phyloP scores from a whole-genome alignment of 257 asterid genomes.

The Solanum sitiens region DNA sequence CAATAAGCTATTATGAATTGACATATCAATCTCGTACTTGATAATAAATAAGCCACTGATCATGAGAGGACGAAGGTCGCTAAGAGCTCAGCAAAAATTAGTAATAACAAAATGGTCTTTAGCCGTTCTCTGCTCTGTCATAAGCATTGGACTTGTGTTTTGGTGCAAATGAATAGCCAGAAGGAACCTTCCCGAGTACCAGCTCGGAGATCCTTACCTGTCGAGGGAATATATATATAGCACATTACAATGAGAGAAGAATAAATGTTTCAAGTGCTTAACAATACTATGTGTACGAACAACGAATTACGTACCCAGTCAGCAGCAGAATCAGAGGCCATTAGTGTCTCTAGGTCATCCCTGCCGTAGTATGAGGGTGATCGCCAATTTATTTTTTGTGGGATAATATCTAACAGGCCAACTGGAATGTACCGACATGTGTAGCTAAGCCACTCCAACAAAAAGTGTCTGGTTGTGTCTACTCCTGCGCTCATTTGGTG shows the following conservation, averaged over 20 bases:
- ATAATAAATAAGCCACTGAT: neutral
- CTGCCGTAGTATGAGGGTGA: slow-evolving; percentile 85
- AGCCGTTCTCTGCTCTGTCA: slow-evolving; percentile 86
- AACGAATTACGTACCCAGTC: slow-evolving; percentile 63
- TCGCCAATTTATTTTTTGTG: slow-evolving; percentile 76
- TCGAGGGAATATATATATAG: neutral
- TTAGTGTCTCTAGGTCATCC: slow-evolving; percentile 84
- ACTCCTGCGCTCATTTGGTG: slow-evolving; percentile 42
- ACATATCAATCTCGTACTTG: neutral
- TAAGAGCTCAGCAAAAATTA: neutral
- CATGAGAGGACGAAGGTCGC: neutral
- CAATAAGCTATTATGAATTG: neutral
- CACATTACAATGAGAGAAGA: neutral
- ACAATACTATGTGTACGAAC: neutral
- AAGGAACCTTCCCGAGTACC: slow-evolving; percentile 91
- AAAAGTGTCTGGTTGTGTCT: slow-evolving; percentile 85
- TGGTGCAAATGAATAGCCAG: slow-evolving; percentile 79
- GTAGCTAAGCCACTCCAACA: slow-evolving; percentile 91
- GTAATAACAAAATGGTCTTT: slow-evolving; percentile 2
- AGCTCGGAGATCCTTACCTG: slow-evolving; percentile 90
- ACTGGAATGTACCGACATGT: slow-evolving; percentile 80
- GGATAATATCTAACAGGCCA: slow-evolving; percentile 78
- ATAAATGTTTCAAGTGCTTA: neutral
- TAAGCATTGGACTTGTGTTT: slow-evolving; percentile 95
- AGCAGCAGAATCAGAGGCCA: slow-evolving; percentile 98